Conservation (phyloP, 2,329 filamentous ascomycete genomes). For the Diplodia sapinea region DNA sequence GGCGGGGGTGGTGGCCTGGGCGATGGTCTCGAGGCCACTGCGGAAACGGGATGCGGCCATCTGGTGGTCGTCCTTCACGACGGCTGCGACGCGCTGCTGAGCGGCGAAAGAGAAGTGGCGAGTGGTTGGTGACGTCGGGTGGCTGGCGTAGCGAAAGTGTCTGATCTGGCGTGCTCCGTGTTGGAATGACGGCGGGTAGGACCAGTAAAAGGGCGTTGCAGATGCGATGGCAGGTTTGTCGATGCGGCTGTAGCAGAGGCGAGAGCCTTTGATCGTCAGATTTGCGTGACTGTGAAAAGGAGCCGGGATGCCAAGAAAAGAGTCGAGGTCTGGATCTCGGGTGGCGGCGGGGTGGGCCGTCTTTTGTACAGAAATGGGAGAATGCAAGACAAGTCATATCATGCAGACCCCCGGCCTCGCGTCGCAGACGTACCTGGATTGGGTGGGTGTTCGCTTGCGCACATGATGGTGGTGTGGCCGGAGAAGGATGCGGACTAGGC, state of each 20-base stretch:
- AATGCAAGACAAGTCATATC: neutral
- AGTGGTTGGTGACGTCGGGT: neutral
- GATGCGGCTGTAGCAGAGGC: neutral
- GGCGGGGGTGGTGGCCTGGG: neutral
- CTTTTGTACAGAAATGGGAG: neutral
- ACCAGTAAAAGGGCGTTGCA: neutral
- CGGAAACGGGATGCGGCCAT: neutral
- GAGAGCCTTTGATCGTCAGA: conserved; percentile 20
- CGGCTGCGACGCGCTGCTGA: neutral
- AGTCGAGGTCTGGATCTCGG: neutral
- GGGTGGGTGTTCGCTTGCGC: neutral
- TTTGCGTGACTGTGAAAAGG: neutral
- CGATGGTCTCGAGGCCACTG: neutral
- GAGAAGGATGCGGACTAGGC: neutral
- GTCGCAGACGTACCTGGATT: neutral
- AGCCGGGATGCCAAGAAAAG: neutral
- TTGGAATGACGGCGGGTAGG: neutral
- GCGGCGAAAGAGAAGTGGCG: conserved; percentile 4
- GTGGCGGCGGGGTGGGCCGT: neutral
- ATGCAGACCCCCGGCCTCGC: neutral
- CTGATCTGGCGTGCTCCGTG: neutral
- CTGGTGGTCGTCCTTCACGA: neutral
- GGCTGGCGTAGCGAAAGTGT: conserved; percentile 1
- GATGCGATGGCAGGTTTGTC: neutral
- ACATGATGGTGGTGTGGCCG: neutral